phyloP scores from a whole-genome alignment of 1,139 yeast genomes.

The Scheffersomyces parashehatae region DNA sequence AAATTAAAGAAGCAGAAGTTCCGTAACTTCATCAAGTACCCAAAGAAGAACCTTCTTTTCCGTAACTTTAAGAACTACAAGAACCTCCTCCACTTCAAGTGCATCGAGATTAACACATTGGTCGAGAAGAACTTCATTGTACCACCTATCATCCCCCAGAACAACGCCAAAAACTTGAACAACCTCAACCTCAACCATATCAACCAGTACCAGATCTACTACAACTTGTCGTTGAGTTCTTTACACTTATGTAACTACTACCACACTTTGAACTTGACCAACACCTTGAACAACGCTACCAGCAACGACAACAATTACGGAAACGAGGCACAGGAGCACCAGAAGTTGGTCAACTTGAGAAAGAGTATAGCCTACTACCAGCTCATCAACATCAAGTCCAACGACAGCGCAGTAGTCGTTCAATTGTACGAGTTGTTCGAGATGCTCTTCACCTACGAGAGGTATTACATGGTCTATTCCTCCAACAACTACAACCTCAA shows the following conservation, averaged over 20 bases:
- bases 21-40: constrained; percentile 21
- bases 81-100: constrained; percentile 29
- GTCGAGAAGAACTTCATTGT: constrained; percentile 32
- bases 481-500: constrained; percentile 25
- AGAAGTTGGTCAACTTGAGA: constrained; percentile 33
- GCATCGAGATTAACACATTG: constrained; percentile 28
- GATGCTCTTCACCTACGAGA: constrained; percentile 32
- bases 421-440: constrained; percentile 40
- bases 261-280: constrained; percentile 28
- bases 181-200: constrained; percentile 13
- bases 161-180: constrained; percentile 7
- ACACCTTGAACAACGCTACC: constrained; percentile 17
- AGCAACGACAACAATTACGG: constrained; percentile 14
- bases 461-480: constrained; percentile 32
- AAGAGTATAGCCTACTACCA: constrained; percentile 40
- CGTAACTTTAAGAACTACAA: constrained; percentile 27
- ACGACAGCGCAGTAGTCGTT: constrained; percentile 18
- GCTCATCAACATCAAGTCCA: constrained; percentile 29
- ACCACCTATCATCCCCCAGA: constrained; percentile 21
- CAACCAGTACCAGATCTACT: constrained; percentile 32
- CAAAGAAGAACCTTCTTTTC: constrained; percentile 14
- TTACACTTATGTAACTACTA: constrained; percentile 39
- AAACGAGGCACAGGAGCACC: constrained; percentile 28
- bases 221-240: constrained; percentile 34
- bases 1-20: constrained; percentile 29